These are phyloP conservation scores for Lachnellula cervina DNA, from an alignment of 2,329 filamentous ascomycete species.

Conservation along the genomic window DNA sequence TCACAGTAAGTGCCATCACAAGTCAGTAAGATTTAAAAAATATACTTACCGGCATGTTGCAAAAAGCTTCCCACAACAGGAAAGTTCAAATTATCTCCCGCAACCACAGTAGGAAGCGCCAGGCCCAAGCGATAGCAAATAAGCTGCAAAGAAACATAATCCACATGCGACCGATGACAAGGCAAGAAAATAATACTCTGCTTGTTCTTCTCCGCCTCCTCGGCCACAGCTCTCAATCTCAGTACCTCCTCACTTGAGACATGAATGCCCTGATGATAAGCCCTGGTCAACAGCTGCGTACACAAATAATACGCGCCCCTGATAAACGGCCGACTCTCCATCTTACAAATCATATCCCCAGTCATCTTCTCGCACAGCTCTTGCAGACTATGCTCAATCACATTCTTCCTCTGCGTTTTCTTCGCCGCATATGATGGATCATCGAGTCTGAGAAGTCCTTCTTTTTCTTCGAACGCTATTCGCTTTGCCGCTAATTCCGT, in stretches of 20 bases:
- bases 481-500: slow-evolving; percentile 69
- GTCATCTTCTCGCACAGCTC: slow-evolving; percentile 84
- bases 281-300: slow-evolving; percentile 83
- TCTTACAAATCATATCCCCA: slow-evolving; percentile 97
- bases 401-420: slow-evolving; percentile 50
- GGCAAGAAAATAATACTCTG: slow-evolving; percentile 95
- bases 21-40: background rate
- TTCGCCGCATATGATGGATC: slow-evolving; percentile 51
- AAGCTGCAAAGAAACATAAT: slow-evolving; percentile 91
- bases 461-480: slow-evolving; percentile 68
- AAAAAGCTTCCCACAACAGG: slow-evolving; percentile 84
- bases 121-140: slow-evolving; percentile 93
- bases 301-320: slow-evolving; percentile 83
- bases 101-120: slow-evolving; percentile 83
- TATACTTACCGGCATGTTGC: slow-evolving; percentile 71
- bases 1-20: slow-evolving; percentile 1
- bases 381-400: slow-evolving; percentile 67
- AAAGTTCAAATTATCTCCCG: slow-evolving; percentile 94
- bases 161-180: slow-evolving; percentile 90
- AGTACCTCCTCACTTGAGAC: slow-evolving; percentile 92
- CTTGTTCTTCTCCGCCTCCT: slow-evolving; percentile 77
- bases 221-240: slow-evolving; percentile 73
- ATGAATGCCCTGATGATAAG: slow-evolving; percentile 95
- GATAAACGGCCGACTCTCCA: slow-evolving; percentile 92
- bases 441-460: slow-evolving; percentile 59